These are phyloP conservation scores for Penicillium robsamsonii DNA, from an alignment of 495 filamentous ascomycete species.

Conservation along the genomic window DNA sequence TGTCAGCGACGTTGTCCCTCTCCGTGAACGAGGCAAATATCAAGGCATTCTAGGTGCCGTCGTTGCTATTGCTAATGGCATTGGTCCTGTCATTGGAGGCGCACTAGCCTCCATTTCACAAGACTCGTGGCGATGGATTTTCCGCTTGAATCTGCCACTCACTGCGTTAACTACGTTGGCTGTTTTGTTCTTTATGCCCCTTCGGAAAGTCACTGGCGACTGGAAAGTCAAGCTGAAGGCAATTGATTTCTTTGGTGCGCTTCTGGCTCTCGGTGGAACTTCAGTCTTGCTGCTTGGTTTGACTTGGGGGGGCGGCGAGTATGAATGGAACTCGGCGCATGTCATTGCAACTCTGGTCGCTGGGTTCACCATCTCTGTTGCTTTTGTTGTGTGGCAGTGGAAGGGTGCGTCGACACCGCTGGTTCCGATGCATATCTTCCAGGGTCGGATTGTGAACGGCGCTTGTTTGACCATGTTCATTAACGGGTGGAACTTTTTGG, in stretches of 20 bases:
- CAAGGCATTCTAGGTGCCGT: slow-evolving; percentile 56
- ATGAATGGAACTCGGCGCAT: slow-evolving; percentile 48
- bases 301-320: slow-evolving; percentile 52
- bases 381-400: slow-evolving; percentile 53
- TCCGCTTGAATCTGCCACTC: slow-evolving; percentile 51
- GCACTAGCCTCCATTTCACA: slow-evolving; percentile 41
- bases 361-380: slow-evolving; percentile 42
- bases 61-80: slow-evolving; percentile 53
- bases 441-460: slow-evolving; percentile 48
- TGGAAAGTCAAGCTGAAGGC: slow-evolving; percentile 51
- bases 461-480: slow-evolving; percentile 55
- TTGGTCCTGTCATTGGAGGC: slow-evolving; percentile 56
- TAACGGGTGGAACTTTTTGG: slow-evolving; percentile 55
- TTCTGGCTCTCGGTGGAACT: slow-evolving; percentile 41
- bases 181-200: slow-evolving; percentile 53
- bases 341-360: slow-evolving; percentile 49
- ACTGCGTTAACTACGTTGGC: slow-evolving; percentile 44
- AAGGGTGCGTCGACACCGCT: slow-evolving; percentile 32
- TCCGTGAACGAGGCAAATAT: slow-evolving; percentile 57
- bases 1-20: slow-evolving; percentile 54
- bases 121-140: slow-evolving; percentile 56
- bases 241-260: slow-evolving; percentile 47
- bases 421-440: slow-evolving; percentile 51
- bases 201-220: slow-evolving; percentile 47
- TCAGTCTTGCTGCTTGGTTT: slow-evolving; percentile 48